Evolutionary conservation across 495 filamentous ascomycete genomes (phyloP).

Genomic region (Glutinoglossum americanum): DNA sequence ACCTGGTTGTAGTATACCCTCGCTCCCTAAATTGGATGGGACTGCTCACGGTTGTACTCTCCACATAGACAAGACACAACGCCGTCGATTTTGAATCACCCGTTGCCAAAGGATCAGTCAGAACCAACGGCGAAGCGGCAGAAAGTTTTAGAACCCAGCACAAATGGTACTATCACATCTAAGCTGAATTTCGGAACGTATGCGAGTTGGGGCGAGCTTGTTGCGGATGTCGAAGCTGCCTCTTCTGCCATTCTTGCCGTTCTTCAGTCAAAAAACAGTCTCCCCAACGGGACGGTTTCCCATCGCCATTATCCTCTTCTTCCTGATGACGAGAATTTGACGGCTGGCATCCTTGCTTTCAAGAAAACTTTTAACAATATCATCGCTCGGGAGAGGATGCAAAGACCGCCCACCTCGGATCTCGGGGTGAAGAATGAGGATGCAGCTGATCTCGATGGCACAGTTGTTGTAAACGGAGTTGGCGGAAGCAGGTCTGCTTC

Average conservation of each 20-base stretch:
- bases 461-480: neutral
- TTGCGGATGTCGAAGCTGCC: slow-evolving; percentile 2
- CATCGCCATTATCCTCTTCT: slow-evolving; percentile 19
- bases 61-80: slow-evolving; percentile 3
- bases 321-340: slow-evolving; percentile 18
- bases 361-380: slow-evolving; percentile 29
- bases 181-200: slow-evolving; percentile 1
- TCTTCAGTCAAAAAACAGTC: neutral
- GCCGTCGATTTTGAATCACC: slow-evolving; percentile 3
- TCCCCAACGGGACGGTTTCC: neutral
- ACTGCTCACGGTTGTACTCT: neutral
- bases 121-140: slow-evolving; percentile 5
- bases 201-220: slow-evolving; percentile 2
- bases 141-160: neutral
- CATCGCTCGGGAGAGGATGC: slow-evolving; percentile 21
- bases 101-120: neutral
- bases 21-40: neutral
- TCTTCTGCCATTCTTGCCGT: neutral
- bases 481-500: neutral
- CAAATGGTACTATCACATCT: neutral
- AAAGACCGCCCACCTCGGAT: neutral
- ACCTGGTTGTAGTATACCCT: slow-evolving; percentile 12
- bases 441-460: slow-evolving; percentile 2
- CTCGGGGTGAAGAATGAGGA: neutral
- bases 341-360: slow-evolving; percentile 22